A percentile compares a stretch with the other conserved stretches of the same genome.
Conservation (phyloP, 352 stramenopile species). For the Phytophthora idaei region DNA sequence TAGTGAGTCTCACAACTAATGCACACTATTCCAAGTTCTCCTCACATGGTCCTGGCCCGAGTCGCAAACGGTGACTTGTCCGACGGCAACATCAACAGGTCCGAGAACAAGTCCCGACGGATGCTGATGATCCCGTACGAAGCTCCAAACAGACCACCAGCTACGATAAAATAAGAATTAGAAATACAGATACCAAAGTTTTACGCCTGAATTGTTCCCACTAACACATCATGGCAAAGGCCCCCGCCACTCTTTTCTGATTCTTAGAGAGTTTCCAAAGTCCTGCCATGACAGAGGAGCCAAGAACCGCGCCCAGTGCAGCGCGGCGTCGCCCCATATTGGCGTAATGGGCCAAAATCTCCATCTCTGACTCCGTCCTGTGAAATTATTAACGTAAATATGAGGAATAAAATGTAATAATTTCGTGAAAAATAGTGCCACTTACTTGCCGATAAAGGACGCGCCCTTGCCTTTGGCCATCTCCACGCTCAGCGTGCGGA, state of each 20-base stretch:
- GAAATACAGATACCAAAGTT: neutral
- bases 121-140: conserved; percentile 77
- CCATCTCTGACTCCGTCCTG: conserved; percentile 69
- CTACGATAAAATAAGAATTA: conserved; percentile 27
- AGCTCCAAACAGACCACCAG: conserved; percentile 59
- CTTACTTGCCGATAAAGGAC: conserved; percentile 65
- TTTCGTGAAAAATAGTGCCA: neutral
- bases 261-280: conserved; percentile 56
- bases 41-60: conserved; percentile 56
- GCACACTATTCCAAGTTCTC: conserved; percentile 1
- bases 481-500: conserved; percentile 68
- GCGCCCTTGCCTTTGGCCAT: conserved; percentile 55
- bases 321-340: conserved; percentile 52
- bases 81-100: conserved; percentile 67
- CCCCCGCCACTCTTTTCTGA: conserved; percentile 40
- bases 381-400: neutral
- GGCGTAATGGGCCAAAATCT: conserved; percentile 61
- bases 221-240: conserved; percentile 50
- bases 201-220: neutral
- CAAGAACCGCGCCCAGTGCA: conserved; percentile 45
- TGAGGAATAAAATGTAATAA: neutral
- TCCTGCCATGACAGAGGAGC: conserved; percentile 35
- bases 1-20: neutral
- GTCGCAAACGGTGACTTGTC: conserved; percentile 72
- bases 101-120: conserved; percentile 65